These are phyloP conservation scores for Epichloe glyceriae DNA, from an alignment of 2,329 filamentous ascomycete species.

Conservation along the genomic window DNA sequence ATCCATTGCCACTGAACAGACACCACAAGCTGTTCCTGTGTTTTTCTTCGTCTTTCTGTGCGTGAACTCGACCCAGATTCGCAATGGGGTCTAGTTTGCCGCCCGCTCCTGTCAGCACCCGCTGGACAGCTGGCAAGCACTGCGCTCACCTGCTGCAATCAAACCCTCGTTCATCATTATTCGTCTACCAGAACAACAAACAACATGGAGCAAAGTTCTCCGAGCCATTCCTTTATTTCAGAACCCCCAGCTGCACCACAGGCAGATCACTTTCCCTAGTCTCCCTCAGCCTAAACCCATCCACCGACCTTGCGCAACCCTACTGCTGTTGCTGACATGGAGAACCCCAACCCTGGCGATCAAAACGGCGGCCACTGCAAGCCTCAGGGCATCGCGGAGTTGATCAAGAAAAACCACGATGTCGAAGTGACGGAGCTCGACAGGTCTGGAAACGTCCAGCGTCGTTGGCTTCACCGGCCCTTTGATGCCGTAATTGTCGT, in stretches of 20 bases:
- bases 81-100: neutral
- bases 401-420: constrained; percentile 13
- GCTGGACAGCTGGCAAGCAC: constrained; percentile 1
- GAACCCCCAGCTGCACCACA: neutral
- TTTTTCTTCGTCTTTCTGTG: neutral
- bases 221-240: neutral
- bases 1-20: neutral
- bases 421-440: constrained; percentile 25
- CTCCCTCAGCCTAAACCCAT: too few species aligned
- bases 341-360: neutral
- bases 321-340: neutral
- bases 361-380: neutral
- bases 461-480: constrained; percentile 21
- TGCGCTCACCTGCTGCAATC: neutral
- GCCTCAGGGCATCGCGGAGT: constrained; percentile 10
- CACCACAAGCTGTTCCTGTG: neutral
- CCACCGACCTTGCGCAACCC: too few species aligned
- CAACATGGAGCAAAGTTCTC: neutral
- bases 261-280: neutral
- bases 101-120: neutral
- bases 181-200: neutral
- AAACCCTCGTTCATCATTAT: neutral
- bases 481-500: constrained; percentile 16
- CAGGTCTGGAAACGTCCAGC: constrained; percentile 22
- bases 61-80: neutral